phyloP scores from a whole-genome alignment of 1,284 basidiomycete species.

The Rhodofomes roseus region DNA sequence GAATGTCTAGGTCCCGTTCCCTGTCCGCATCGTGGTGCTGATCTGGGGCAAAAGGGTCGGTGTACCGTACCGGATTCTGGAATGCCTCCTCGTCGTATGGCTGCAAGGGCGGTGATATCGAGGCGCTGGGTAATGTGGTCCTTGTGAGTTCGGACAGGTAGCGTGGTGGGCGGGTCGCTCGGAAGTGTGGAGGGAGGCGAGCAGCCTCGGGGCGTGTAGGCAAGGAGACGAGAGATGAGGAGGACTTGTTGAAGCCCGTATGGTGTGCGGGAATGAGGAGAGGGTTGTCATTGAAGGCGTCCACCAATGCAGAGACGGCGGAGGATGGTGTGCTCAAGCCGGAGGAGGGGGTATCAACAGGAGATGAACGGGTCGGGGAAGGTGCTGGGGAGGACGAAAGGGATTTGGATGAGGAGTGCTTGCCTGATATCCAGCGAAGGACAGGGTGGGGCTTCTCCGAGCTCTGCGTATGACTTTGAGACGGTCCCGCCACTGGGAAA shows the following conservation, averaged over 20 bases:
- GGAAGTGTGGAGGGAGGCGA: slow-evolving; percentile 39
- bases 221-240: slow-evolving; percentile 16
- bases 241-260: slow-evolving; percentile 13
- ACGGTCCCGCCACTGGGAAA: slow-evolving; percentile 7
- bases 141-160: slow-evolving; percentile 60
- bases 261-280: slow-evolving; percentile 13
- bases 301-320: slow-evolving; percentile 27
- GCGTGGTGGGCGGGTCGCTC: slow-evolving; percentile 45
- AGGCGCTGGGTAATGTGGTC: slow-evolving; percentile 61
- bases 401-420: slow-evolving; percentile 21
- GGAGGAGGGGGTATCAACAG: slow-evolving; percentile 19
- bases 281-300: slow-evolving; percentile 42
- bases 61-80: slow-evolving; percentile 19
- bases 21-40: slow-evolving; percentile 15
- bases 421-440: slow-evolving; percentile 46
- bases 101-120: slow-evolving; percentile 36
- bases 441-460: slow-evolving; percentile 29
- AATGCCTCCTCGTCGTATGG: neutral
- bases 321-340: slow-evolving; percentile 26
- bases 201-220: slow-evolving; percentile 43
- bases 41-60: slow-evolving; percentile 28
- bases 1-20: slow-evolving; percentile 21
- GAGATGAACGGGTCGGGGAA: slow-evolving; percentile 25
- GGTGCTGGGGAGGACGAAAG: slow-evolving; percentile 16
- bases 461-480: slow-evolving; percentile 11